These are phyloP conservation scores for Russula dissimulans DNA, from an alignment of 768 basidiomycete species.

Conservation along the genomic window DNA sequence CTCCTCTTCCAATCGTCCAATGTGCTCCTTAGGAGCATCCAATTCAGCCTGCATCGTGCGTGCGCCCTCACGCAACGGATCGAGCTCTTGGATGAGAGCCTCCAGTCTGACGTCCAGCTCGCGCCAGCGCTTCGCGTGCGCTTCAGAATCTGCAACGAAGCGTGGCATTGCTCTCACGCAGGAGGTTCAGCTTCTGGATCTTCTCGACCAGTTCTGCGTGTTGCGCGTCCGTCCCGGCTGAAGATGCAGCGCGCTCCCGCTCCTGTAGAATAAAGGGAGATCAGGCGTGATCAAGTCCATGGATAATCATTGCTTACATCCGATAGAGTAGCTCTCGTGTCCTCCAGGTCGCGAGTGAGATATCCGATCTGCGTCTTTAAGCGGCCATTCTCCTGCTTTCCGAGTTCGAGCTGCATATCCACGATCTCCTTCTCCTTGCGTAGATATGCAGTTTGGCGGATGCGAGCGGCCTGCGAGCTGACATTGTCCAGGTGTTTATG, in stretches of 20 bases:
- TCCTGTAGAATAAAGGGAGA: constrained; percentile 39
- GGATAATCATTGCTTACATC: constrained; percentile 39
- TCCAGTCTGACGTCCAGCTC: constrained; percentile 60
- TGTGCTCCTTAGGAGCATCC: constrained; percentile 56
- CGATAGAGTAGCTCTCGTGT: constrained; percentile 57
- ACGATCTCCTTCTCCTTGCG: constrained; percentile 90
- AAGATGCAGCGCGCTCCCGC: constrained; percentile 66
- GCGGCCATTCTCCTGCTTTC: constrained; percentile 66
- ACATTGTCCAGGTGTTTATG: constrained; percentile 82
- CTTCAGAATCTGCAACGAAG: constrained; percentile 67
- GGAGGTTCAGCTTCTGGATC: constrained; percentile 77
- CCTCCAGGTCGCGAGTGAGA: constrained; percentile 57
- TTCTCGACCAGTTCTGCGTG: constrained; percentile 79
- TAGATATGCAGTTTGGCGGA: constrained; percentile 67
- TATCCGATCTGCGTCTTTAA: constrained; percentile 71
- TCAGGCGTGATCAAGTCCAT: background rate
- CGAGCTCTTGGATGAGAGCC: constrained; percentile 49
- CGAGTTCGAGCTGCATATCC: constrained; percentile 76
- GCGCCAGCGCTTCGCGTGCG: constrained; percentile 55
- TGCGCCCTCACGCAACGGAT: constrained; percentile 66
- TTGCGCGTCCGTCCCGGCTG: constrained; percentile 63
- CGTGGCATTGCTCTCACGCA: constrained; percentile 83
- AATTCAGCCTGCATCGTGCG: constrained; percentile 62
- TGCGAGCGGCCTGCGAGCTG: constrained; percentile 73
- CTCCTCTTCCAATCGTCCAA: constrained; percentile 66